Evolutionary conservation across 768 basidiomycete species (phyloP), one percentile per base, ranked within the genome.

Genomic region (Suillus placidus): DNA sequence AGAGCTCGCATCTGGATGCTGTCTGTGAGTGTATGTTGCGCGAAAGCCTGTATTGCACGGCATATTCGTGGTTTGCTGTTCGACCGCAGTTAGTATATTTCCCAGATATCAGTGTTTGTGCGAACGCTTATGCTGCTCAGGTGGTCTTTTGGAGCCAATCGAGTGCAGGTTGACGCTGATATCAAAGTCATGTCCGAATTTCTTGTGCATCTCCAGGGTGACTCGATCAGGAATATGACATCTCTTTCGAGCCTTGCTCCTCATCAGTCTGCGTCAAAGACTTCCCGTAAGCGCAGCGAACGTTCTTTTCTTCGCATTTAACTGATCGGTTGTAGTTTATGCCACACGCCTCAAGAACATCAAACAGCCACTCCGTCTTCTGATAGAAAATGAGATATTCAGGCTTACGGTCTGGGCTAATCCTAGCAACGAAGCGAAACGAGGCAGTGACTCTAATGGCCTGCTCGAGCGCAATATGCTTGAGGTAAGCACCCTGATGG

Each of bases 111-210:
- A 35, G 38, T 20, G 45, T 56, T 61, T 32, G n/a, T 51, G 42
- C 60, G 52, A 47, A 68, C 35, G 62, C 32, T n/a, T 34, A 40
- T 23, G 42, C 30, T 47, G 14, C 18, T 1, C 71, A 98, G 96
- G 71, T 99, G 97, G 96, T 91, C 96, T 5, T 97, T 89, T 74
- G 97, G 97, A n/a, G 92, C 93, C 32, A 94, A 94, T 76, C 89
- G 94, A 3, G 88, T 94, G 6, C 95, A 98, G 78, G 81, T 98
- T 23, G 89, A 92, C 68, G 88, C 92, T 1, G 97, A 99, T 73
- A 86, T 95, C 71, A 94, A 91, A 75, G 83, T 97, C 1, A 79
- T 99, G 8, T 87, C 88, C 20, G 95, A 98, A 71, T 93, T 99
- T 72, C 74, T 93, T 34, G 85, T 85, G 0, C 89, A 90, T 69